Base-by-base conservation (phyloP, 177 flowering plant genomes). In the Vitis hybrid region DNA sequence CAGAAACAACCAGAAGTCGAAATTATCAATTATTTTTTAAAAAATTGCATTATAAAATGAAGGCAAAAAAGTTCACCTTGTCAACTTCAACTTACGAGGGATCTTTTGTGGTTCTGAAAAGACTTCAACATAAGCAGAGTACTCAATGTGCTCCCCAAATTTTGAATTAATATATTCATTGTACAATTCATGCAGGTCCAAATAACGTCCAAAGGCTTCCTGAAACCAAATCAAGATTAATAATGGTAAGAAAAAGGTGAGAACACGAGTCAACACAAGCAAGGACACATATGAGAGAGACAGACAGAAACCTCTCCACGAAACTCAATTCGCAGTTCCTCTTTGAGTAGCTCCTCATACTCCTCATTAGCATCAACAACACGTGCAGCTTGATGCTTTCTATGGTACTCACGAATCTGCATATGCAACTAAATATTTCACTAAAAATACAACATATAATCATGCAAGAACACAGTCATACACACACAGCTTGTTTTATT, bases 391-490 rank as follows among this genome's bases (percentile, higher is more conserved):
- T 92, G 97, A 83, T 92, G 96, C 55, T 89, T 87, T 69, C 98
- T 89, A 77, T 94, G 98, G 70, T 96, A 94, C 67, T 96, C 99
- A 54, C 98, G 95, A 75, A 94, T 96, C 99, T 94, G 84, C 80
- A 83, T 5, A 70, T 53, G 13, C 9, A 24, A 38, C 9, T 24
- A 63, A 38, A 49, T 33, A 10, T 10, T 11, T 44, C 6, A 57
- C 15, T 20, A n/a, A 68, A 58, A 57, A 4, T 57, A n/a, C n/a
- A 13, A 20, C 31, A 18, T 10, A 19, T 1, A 44, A 59, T 20
- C 15, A 18, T n/a, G 13, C n/a, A 14, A 70, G 2, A 20, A 50
- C 49, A 4, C 11, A 31, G 13, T 13, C n/a, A 10, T 5, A 49
- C 53, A 22, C 31, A 59, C 76, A 72, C 58, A 66, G 14, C 51